These are phyloP conservation scores for Tolypocladium capitatum DNA, from an alignment of 2,329 filamentous ascomycete genomes.

Conservation along the genomic window DNA sequence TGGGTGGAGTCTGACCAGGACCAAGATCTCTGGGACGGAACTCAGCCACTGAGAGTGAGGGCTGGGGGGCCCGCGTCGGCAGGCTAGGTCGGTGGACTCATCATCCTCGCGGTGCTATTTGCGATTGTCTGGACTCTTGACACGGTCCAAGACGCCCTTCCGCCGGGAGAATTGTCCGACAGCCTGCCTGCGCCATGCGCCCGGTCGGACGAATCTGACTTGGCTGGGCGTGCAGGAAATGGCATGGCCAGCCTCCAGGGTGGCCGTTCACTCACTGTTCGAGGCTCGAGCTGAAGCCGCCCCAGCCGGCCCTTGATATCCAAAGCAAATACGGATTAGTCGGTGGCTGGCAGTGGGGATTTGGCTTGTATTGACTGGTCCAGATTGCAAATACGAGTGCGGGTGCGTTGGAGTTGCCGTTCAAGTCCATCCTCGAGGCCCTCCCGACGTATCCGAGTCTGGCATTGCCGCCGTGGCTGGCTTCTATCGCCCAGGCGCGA, in stretches of 20 bases:
- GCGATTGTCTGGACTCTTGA: background rate
- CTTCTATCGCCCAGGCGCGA: too few species aligned
- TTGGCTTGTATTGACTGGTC: background rate
- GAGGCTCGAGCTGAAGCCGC: background rate
- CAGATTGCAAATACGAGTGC: background rate
- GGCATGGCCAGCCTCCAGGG: too few species aligned
- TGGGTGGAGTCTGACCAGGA: constrained; percentile 10
- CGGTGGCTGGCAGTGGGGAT: background rate
- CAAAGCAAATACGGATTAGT: background rate
- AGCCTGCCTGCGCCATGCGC: background rate
- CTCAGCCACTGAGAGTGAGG: constrained; percentile 5
- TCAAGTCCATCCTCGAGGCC: too few species aligned
- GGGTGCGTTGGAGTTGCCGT: too few species aligned
- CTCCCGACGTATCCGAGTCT: too few species aligned
- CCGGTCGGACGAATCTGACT: background rate
- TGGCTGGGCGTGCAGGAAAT: background rate
- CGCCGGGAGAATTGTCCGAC: too few species aligned
- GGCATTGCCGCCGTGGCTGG: too few species aligned
- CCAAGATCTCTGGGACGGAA: constrained; percentile 19
- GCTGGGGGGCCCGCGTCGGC: too few species aligned
- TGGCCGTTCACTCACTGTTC: background rate
- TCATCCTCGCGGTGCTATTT: background rate
- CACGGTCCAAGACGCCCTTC: background rate
- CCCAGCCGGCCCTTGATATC: background rate
- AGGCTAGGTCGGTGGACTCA: background rate